Evolutionary conservation across 164 flowering plant genomes (phyloP).

Genomic region (Magnolia officinalis): DNA sequence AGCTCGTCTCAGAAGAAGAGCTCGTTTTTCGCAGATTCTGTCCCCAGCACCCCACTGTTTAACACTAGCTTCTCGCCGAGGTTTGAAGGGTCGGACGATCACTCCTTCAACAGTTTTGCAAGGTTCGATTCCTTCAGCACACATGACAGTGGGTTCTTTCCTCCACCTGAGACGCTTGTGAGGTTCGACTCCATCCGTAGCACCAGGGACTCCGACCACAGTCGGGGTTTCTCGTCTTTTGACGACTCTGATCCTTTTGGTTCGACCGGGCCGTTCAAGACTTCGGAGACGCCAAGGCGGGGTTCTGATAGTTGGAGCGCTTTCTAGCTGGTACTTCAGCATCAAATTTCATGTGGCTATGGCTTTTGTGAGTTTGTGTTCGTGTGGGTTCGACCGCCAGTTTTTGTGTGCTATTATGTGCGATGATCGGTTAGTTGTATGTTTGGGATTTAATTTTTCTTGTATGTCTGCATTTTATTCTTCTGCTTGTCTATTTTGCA

Average conservation of each 20-base stretch:
- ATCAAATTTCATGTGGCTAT: background rate
- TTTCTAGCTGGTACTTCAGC: conserved; percentile 27
- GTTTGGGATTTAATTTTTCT: background rate
- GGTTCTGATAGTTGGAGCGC: conserved; percentile 57
- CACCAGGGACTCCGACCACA: conserved; percentile 26
- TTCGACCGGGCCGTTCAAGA: conserved; percentile 76
- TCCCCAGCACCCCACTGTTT: conserved; percentile 66
- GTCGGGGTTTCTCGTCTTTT: conserved; percentile 47
- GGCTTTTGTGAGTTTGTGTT: background rate
- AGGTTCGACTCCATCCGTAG: conserved; percentile 59
- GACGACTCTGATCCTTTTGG: conserved; percentile 89
- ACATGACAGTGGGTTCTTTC: conserved; percentile 35
- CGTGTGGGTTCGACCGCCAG: background rate
- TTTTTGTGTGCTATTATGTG: background rate
- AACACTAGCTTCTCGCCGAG: conserved; percentile 57
- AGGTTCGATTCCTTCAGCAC: conserved; percentile 70
- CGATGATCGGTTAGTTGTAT: background rate
- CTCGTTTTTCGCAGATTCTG: conserved; percentile 66
- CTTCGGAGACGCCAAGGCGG: conserved; percentile 49
- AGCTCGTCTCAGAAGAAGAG: conserved; percentile 40
- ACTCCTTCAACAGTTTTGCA: conserved; percentile 56
- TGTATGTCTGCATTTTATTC: background rate
- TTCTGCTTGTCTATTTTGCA: background rate
- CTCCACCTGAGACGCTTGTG: conserved; percentile 36
- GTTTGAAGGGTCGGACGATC: conserved; percentile 45